Evolutionary conservation across 768 basidiomycete genomes (phyloP).

Genomic region (Guyanaporus albipodus): DNA sequence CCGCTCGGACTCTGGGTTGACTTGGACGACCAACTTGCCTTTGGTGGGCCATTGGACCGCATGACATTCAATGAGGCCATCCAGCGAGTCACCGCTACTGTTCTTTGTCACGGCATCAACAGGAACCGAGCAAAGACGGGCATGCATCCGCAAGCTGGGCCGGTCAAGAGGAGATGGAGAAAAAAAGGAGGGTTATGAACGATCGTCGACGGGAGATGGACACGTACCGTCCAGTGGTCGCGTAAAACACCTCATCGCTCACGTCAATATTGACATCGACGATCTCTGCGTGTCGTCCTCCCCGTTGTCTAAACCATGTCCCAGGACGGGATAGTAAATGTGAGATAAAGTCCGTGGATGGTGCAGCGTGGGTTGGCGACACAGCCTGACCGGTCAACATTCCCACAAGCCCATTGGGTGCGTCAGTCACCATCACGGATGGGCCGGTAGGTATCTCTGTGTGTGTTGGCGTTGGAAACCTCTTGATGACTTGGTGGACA

Average conservation of each 20-base stretch:
- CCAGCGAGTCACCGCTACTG: not conserved
- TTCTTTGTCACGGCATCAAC: not conserved
- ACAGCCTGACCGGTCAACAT: not conserved
- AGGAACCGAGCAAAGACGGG: slow-evolving; percentile 23
- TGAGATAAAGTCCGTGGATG: slow-evolving; percentile 7
- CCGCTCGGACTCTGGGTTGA: slow-evolving; percentile 37
- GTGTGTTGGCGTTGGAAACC: slow-evolving; percentile 10
- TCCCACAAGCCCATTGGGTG: not conserved
- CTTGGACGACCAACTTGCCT: slow-evolving; percentile 42
- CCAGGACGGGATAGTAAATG: slow-evolving; percentile 20
- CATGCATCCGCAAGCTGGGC: slow-evolving; percentile 17
- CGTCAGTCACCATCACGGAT: not conserved
- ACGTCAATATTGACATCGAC: slow-evolving; percentile 22
- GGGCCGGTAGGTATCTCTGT: not conserved
- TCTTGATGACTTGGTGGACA: slow-evolving; percentile 1
- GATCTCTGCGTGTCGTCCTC: slow-evolving; percentile 17
- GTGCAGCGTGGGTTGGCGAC: not conserved
- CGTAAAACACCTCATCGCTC: slow-evolving; percentile 20
- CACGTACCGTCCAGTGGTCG: slow-evolving; percentile 16
- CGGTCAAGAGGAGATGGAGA: not conserved
- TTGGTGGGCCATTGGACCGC: slow-evolving; percentile 40
- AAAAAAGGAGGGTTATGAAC: not conserved
- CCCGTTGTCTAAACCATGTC: slow-evolving; percentile 25
- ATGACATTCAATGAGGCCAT: slow-evolving; percentile 10
- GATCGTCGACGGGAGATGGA: not conserved